Conservation (phyloP, 257 asterid genomes). For the Apocynum venetum region DNA sequence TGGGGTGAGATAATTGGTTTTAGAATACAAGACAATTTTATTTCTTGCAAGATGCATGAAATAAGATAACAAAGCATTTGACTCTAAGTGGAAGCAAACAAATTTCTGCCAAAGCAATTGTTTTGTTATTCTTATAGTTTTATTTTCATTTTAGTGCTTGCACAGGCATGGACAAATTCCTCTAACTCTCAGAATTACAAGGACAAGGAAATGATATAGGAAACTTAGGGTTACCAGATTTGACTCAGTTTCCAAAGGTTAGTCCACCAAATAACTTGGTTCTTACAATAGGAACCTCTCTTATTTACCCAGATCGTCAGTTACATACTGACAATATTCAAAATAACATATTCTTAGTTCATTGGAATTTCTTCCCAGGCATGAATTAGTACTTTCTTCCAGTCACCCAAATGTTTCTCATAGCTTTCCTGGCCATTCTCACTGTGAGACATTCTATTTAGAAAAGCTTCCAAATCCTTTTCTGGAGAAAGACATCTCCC, state of each 20-base stretch:
- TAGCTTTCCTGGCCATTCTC: not conserved
- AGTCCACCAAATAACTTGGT: not conserved
- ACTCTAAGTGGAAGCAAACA: not conserved
- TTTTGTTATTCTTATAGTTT: not conserved
- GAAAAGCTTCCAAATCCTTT: not conserved
- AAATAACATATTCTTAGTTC: not conserved
- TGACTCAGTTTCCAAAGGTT: not conserved
- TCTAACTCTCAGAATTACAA: not conserved
- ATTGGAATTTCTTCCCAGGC: not conserved
- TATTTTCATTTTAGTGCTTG: not conserved
- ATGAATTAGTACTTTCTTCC: not conserved
- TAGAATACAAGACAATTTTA: not conserved
- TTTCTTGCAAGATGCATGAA: not conserved
- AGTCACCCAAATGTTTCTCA: not conserved
- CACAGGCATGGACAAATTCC: not conserved
- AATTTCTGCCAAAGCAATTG: not conserved
- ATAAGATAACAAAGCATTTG: not conserved
- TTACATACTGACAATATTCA: not conserved
- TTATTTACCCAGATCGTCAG: not conserved
- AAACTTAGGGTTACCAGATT: too few relatives aligned
- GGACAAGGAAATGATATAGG: not conserved
- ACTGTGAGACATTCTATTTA: not conserved
- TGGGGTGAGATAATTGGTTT: too few relatives aligned
- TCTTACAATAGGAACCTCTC: not conserved
- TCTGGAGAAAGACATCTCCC: not conserved